phyloP scores from a whole-genome alignment of 1,284 basidiomycete species.

The Somion occarium region DNA sequence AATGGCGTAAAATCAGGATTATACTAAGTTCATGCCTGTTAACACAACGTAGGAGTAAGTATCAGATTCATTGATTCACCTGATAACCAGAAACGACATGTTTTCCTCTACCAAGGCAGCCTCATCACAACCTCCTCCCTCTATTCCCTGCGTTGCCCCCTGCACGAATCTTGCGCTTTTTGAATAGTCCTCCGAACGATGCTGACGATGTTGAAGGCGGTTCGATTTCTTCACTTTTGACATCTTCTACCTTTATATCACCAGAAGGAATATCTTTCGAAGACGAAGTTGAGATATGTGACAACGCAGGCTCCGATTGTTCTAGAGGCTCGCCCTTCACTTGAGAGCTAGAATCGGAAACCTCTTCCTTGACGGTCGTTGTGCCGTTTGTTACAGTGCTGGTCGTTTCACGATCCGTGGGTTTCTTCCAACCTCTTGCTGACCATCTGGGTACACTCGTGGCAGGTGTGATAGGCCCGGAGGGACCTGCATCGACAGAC shows the following conservation, averaged over 20 bases:
- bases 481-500: not conserved
- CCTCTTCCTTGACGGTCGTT: slow-evolving; percentile 3
- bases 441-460: slow-evolving; percentile 31
- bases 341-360: not conserved
- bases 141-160: slow-evolving; percentile 27
- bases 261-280: not conserved
- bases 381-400: not conserved
- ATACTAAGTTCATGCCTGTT: too few species aligned
- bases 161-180: slow-evolving; percentile 37
- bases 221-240: slow-evolving; percentile 11
- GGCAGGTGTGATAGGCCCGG: slow-evolving; percentile 7
- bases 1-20: too few species aligned
- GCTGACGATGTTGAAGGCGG: slow-evolving; percentile 16
- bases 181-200: slow-evolving; percentile 33
- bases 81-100: too few species aligned
- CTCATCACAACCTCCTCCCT: slow-evolving; percentile 15
- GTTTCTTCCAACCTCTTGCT: slow-evolving; percentile 34
- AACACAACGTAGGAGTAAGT: too few species aligned
- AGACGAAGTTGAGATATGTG: too few species aligned
- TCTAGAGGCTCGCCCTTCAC: slow-evolving; percentile 7
- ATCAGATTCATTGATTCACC: too few species aligned
- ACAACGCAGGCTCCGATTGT: slow-evolving; percentile 4
- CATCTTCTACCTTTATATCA: slow-evolving; percentile 11
- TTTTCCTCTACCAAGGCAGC: too few species aligned
- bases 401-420: slow-evolving; percentile 14